Evolutionary conservation across 1,139 yeast species (phyloP), one percentile per base, ranked within the genome.

Genomic region (Scheffersomyces parashehatae): DNA sequence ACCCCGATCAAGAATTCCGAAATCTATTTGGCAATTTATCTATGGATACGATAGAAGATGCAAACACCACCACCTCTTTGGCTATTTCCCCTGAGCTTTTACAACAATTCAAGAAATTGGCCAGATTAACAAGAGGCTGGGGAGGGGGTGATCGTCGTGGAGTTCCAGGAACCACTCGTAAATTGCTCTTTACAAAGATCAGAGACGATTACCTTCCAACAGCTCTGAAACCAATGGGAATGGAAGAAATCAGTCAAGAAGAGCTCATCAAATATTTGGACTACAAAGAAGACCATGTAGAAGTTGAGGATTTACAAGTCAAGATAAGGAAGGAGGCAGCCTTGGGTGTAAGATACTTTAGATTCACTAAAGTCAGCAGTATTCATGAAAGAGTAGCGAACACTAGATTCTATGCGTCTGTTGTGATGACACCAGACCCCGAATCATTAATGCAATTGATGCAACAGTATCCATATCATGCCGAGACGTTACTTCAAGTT

Each of bases 171-270:
- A 79, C 88, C 0, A 65, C 83, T 0, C 73, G 90, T 49, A 85
- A 85, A 52, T 65, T 88, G 40, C 70, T 81, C 9, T 70, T 89
- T 46, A 83, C 95, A 0, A 82, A 83, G 54, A 81, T 89, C 35
- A 79, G 85, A 59, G 91, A 87, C 50, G 95, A 87, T 58, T 88
- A 93, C 87, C 64, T 88, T 13, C 96, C 96, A 0, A 80, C 89
- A 0, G 68, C 79, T 14, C 75, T 77, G 45, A 83, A 84, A 47
- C 86, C 87, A 5, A 60, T 88, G 38, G 60, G 64, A 3, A 82
- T 88, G 89, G 83, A 79, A 29, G 83, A 82, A 53, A 52, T 84
- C 13, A 58, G 59, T 0, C 52, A 53, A 0, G 64, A 62, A 1
- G 81, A 81, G 11, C 47, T 77, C 2, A 56, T 73, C 5, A 70